Percentiles rank a stretch among this genome's conserved stretches.
Conservation (phyloP, 257 asterid genomes). For the Scutellaria barbata region DNA sequence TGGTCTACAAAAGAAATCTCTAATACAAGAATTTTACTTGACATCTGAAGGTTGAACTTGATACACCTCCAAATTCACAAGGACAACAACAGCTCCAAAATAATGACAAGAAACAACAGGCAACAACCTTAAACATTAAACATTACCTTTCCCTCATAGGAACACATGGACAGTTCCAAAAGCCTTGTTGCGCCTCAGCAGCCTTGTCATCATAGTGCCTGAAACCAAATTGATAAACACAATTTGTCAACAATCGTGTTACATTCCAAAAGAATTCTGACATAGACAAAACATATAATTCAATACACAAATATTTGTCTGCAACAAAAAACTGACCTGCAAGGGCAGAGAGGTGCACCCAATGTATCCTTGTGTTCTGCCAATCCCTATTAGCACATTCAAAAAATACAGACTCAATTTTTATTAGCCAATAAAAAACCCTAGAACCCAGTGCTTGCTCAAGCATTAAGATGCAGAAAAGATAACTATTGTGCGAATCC, state of each 20-base stretch:
- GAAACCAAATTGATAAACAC: constrained; percentile 36
- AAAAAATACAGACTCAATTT: not conserved
- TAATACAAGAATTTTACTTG: not conserved
- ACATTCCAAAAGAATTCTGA: constrained; percentile 6
- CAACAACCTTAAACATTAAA: constrained; percentile 21
- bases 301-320: not conserved
- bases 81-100: not conserved
- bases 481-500: not conserved
- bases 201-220: constrained; percentile 90
- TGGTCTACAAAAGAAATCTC: not conserved
- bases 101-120: constrained; percentile 8
- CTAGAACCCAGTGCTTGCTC: not conserved
- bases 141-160: constrained; percentile 74
- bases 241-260: constrained; percentile 40
- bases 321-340: constrained; percentile 56
- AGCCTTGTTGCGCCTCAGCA: constrained; percentile 95
- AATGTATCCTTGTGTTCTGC: constrained; percentile 96
- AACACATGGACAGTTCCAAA: constrained; percentile 93
- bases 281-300: not conserved
- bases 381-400: constrained; percentile 67
- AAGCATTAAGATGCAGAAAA: constrained; percentile 6
- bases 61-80: not conserved
- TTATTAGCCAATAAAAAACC: constrained; percentile 5
- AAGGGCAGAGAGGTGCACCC: constrained; percentile 98
- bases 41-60: constrained; percentile 4